Base-by-base conservation (phyloP, 1,284 basidiomycete genomes). In the Coniophora puteana region DNA sequence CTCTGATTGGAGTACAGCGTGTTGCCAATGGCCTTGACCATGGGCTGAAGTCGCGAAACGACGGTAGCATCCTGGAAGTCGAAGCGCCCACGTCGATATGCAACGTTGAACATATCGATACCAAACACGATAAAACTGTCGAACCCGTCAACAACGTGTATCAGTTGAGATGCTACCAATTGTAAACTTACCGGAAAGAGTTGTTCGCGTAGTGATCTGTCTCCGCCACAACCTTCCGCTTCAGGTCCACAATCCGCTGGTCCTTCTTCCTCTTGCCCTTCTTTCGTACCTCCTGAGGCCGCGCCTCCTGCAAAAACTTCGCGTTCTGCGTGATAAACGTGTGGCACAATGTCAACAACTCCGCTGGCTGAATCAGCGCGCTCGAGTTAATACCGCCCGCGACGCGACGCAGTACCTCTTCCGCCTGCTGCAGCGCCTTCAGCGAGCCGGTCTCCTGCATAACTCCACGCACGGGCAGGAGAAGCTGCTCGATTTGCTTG, bases 311-410 rank as follows among this genome's bases (percentile, higher is more conserved):
- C 25, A 89, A 68, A 63, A 95, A 96, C 34, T 77, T 74, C 35
- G 92, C 86, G 57, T 97, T 97, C 55, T 94, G 90, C 47, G 78
- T 90, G 63, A 99, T 83, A 25, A 99, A 74, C 0, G 91, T 90
- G 55, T 94, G 85, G 57, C 91, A 97, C 7, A 99, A 72, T 18
- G 82, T 76, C 30, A 99, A 71, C 18, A 96, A 66, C 45, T 90
- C 88, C 8, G 71, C 59, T 0, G 90, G 79, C 21, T 72, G 68
- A 27, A 99, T 70, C 47, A 84, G 78, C 14, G 70, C 59, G 59
- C 97, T 99, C 31, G 81, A 74, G 49, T 95, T 94, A 14, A 99
- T 70, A 21, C 95, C 94, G 22, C 78, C 71, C 1, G 93, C 78
- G 41, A 97, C 76, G 23, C 93, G 78, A 40, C 85, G 82, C 29